These are phyloP conservation scores for Aspergillus thermomutatus DNA, from an alignment of 2,329 filamentous ascomycete species.

Conservation along the genomic window DNA sequence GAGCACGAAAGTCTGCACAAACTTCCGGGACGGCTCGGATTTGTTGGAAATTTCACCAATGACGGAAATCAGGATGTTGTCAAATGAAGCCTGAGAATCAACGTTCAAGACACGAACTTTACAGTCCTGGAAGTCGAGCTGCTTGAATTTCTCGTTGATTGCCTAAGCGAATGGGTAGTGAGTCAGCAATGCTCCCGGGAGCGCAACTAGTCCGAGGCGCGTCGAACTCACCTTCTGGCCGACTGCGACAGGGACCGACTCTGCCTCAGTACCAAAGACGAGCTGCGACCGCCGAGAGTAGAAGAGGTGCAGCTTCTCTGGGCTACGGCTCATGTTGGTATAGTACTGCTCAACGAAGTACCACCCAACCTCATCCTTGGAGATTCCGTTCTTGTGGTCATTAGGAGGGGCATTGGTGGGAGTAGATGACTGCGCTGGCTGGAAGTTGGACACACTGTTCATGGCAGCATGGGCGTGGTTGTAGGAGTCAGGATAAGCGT, in stretches of 20 bases:
- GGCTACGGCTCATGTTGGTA: conserved; percentile 89
- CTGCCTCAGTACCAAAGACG: conserved; percentile 86
- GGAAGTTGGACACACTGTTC: conserved; percentile 36
- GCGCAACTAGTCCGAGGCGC: neutral
- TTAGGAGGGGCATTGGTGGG: conserved; percentile 36
- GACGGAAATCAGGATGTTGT: conserved; percentile 95
- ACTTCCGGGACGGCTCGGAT: conserved; percentile 85
- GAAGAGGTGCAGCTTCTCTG: conserved; percentile 92
- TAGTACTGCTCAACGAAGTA: conserved; percentile 99
- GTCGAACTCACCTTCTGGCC: conserved; percentile 71
- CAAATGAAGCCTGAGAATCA: conserved; percentile 87
- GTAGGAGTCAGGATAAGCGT: conserved; percentile 38
- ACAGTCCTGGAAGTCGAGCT: conserved; percentile 92
- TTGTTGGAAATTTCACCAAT: conserved; percentile 98
- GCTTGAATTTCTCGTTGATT: conserved; percentile 92
- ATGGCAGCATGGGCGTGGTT: conserved; percentile 31
- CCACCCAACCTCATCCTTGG: conserved; percentile 96
- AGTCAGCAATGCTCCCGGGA: conserved; percentile 3
- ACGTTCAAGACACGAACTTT: conserved; percentile 98
- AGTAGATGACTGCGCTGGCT: conserved; percentile 39
- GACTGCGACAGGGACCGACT: conserved; percentile 79
- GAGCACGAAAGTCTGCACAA: conserved; percentile 95
- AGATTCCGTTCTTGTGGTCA: conserved; percentile 47
- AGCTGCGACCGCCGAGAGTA: conserved; percentile 96
- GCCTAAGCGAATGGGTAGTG: conserved; percentile 51